Percentiles rank a stretch among this genome's conserved stretches.
Evolutionary conservation across 2,329 filamentous ascomycete genomes (phyloP).

Genomic region (Alternaria sp.): DNA sequence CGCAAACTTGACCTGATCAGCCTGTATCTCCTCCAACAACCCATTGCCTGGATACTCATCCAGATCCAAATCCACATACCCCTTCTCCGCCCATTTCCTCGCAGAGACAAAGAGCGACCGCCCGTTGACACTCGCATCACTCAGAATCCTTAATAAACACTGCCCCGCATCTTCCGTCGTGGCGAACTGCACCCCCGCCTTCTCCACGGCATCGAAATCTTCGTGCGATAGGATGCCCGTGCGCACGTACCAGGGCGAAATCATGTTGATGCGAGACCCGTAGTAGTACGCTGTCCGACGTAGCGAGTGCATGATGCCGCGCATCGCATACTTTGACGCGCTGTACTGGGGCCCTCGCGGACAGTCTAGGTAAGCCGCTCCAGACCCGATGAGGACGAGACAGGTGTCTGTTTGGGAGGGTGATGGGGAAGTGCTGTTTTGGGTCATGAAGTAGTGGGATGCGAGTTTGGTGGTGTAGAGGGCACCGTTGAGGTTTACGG

Average conservation of each 20-base stretch:
- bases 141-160: conserved; percentile 4
- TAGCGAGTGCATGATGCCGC: conserved; percentile 13
- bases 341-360: conserved; percentile 12
- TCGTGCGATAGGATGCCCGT: conserved; percentile 11
- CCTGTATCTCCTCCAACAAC: conserved; percentile 12
- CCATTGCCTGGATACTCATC: conserved; percentile 6
- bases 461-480: conserved; percentile 12
- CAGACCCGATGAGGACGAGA: conserved; percentile 11
- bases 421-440: background rate
- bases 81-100: conserved; percentile 11
- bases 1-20: conserved; percentile 8
- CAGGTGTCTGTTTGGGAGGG: conserved; percentile 8
- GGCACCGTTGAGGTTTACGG: background rate
- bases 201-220: conserved; percentile 4
- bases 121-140: conserved; percentile 7
- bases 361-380: conserved; percentile 11
- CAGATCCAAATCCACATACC: conserved; percentile 13
- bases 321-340: conserved; percentile 14
- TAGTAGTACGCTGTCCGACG: conserved; percentile 6
- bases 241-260: conserved; percentile 13
- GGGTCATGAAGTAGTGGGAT: conserved; percentile 12
- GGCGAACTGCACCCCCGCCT: conserved; percentile 8
- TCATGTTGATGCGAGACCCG: conserved; percentile 9
- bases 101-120: conserved; percentile 7
- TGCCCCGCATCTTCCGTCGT: conserved; percentile 8